Evolutionary conservation across 2,329 filamentous ascomycete genomes (phyloP).

Genomic region (Berkeleyomyces rouxiae): DNA sequence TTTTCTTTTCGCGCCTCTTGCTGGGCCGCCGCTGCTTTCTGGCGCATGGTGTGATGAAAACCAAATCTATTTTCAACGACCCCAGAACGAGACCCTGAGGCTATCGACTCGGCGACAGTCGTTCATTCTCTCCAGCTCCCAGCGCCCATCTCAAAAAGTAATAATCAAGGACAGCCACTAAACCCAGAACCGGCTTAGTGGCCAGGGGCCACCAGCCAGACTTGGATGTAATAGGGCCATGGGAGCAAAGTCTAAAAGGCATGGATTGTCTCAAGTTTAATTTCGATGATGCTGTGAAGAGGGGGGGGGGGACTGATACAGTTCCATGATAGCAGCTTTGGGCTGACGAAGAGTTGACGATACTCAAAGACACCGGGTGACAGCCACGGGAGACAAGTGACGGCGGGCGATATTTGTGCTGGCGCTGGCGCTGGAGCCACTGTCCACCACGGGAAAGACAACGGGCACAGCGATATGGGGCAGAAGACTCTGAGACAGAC

Average conservation of each 20-base stretch:
- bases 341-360: background rate
- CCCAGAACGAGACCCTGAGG: too few relatives aligned
- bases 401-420: background rate
- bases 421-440: background rate
- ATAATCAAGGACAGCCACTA: too few relatives aligned
- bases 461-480: conserved; percentile 1
- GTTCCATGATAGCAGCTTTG: background rate
- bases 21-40: too few relatives aligned
- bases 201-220: background rate
- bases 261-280: background rate
- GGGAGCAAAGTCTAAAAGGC: background rate
- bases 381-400: background rate
- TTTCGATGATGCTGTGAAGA: background rate
- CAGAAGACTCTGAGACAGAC: background rate
- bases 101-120: too few relatives aligned
- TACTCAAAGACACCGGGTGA: background rate
- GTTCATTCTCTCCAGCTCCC: too few relatives aligned
- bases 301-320: background rate
- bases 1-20: too few relatives aligned
- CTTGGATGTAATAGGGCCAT: background rate
- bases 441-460: background rate
- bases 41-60: too few relatives aligned
- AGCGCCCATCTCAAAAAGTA: too few relatives aligned
- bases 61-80: too few relatives aligned
- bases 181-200: too few relatives aligned